Base-by-base conservation (phyloP, 164 flowering plant genomes). In the Magnolia kwangsiensis region DNA sequence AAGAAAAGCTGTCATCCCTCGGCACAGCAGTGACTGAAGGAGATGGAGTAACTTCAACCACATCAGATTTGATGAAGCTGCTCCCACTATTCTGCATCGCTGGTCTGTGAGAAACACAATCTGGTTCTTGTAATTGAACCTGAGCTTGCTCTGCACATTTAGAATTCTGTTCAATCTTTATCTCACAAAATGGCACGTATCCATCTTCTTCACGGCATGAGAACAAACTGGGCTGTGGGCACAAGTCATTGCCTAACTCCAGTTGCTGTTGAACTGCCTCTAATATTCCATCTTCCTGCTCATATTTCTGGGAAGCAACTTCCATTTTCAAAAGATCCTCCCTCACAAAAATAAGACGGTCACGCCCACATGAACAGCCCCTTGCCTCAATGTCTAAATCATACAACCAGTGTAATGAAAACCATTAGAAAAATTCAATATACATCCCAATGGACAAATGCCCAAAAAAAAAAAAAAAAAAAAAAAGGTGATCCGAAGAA, bases 291-390 rank as follows among this genome's bases (percentile, higher is more conserved):
- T 75, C 82, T 72, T 93, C 94, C 84, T 80, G 84, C 89, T 96
- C 98, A 90, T 93, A 94, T 73, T 79, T 85, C 83, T 79, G 89
- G 23, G 97, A 93, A 27, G 86, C 92, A 79, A 87, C 82, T 86
- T 96, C 98, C 94, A 96, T 82, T 75, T 89, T 90, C n/a, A 67
- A 58, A 16, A 96, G 79, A 82, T 89, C 88, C 68, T 87, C 90
- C 83, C 98, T 89, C 72, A 89, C 63, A 77, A 51, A 89, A 24
- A 96, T 85, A n/a, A 84, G 78, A 51, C 63, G 74, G 79, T 72
- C 81, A 51, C 79, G 78, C 37, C 94, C 91, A 84, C 99, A 96
- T 59, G 88, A 72, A 51, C 89, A 84, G 72, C 81, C 79, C 50
- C 83, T 84, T 24, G 88, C 83, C 75, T 78, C 75, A 50, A 74